These are phyloP conservation scores for Diaporthe caulivora DNA, from an alignment of 2,329 filamentous ascomycete genomes.

Conservation along the genomic window DNA sequence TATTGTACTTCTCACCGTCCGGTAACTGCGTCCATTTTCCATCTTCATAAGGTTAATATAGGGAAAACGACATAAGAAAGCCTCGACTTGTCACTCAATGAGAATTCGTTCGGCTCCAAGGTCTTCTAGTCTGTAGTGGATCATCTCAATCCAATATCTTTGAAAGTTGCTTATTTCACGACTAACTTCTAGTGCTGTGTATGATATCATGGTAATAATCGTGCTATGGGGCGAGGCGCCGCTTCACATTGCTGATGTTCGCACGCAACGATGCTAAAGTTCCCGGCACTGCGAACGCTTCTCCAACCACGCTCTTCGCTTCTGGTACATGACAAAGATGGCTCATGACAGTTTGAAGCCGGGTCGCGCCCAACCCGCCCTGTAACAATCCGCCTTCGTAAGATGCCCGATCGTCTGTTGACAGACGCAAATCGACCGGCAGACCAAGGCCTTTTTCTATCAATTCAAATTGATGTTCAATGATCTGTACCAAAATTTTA, in stretches of 20 bases:
- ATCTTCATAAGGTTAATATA: too few relatives aligned
- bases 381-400: background rate
- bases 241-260: background rate
- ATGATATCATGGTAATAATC: too few relatives aligned
- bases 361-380: background rate
- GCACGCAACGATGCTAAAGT: background rate
- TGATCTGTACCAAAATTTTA: background rate
- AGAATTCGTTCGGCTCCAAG: too few relatives aligned
- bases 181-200: background rate
- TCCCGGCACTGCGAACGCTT: background rate
- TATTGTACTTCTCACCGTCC: too few relatives aligned
- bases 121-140: too few relatives aligned
- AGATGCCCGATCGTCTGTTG: background rate
- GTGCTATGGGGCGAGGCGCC: background rate
- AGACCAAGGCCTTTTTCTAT: background rate
- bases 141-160: too few relatives aligned
- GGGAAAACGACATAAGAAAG: too few relatives aligned
- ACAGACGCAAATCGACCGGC: background rate
- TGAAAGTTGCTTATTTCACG: too few relatives aligned
- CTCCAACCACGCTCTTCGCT: too few relatives aligned
- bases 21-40: too few relatives aligned
- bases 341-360: background rate
- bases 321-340: background rate
- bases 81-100: too few relatives aligned
- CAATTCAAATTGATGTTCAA: conserved; percentile 14